These are phyloP conservation scores for Papilionanthe hybrid DNA, from an alignment of 116 monocot genomes.

Conservation along the genomic window DNA sequence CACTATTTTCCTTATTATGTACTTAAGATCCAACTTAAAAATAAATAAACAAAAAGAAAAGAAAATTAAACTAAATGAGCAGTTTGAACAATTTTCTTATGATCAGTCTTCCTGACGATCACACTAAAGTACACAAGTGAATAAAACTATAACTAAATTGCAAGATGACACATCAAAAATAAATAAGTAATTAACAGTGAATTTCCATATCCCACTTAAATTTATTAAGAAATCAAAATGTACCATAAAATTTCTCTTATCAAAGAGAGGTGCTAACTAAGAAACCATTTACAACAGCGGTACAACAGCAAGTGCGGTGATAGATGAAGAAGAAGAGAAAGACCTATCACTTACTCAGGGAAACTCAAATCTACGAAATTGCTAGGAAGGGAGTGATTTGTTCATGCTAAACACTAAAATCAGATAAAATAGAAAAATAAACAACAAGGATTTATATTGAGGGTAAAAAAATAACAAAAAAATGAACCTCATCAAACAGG, in stretches of 20 bases:
- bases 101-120: background rate
- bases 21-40: background rate
- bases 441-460: background rate
- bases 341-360: background rate
- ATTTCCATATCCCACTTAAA: background rate
- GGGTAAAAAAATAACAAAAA: background rate
- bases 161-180: background rate
- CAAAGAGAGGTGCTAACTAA: background rate
- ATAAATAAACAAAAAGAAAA: too few species aligned
- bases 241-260: background rate
- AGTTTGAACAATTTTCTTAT: background rate
- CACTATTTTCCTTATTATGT: background rate
- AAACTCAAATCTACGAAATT: background rate
- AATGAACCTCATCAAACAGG: conserved; percentile 72
- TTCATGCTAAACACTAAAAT: background rate
- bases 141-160: background rate
- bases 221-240: background rate
- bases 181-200: background rate
- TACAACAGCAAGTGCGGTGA: too few species aligned
- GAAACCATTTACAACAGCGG: too few species aligned
- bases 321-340: background rate
- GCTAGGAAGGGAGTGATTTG: background rate
- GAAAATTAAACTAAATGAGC: background rate
- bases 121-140: background rate
- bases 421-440: background rate